Conservation (phyloP, 1,284 basidiomycete genomes). For the Ceratobasidium sp. region DNA sequence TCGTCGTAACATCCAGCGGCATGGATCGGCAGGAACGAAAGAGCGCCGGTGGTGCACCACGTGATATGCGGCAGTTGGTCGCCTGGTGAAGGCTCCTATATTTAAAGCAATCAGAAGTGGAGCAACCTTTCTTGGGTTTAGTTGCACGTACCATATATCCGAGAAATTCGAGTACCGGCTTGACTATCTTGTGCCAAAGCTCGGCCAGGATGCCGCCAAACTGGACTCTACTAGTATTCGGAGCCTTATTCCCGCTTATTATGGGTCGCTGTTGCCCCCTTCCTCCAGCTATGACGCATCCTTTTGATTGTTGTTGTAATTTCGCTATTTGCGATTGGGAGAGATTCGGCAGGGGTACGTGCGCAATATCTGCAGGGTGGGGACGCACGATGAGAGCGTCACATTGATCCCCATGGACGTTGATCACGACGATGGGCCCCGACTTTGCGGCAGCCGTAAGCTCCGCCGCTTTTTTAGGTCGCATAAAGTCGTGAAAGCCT, state of each 20-base stretch:
- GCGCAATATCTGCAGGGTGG: neutral
- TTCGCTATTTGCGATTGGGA: neutral
- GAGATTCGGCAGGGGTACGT: constrained; percentile 7
- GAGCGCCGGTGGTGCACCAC: constrained; percentile 18
- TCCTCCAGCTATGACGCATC: neutral
- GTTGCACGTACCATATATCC: constrained; percentile 4
- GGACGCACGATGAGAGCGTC: constrained; percentile 30
- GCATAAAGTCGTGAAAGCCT: constrained; percentile 24
- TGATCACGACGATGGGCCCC: constrained; percentile 9
- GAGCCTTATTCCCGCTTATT: too few relatives aligned
- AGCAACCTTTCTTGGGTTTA: neutral
- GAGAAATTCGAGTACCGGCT: constrained; percentile 8
- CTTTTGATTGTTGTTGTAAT: neutral
- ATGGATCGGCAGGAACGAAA: constrained; percentile 20
- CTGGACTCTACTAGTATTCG: neutral
- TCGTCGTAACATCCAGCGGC: constrained; percentile 25
- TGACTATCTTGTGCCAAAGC: constrained; percentile 24
- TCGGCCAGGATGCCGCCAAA: neutral
- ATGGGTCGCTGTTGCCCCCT: neutral
- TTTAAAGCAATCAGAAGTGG: neutral
- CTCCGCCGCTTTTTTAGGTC: constrained; percentile 1
- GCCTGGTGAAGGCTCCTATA: neutral
- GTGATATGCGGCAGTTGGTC: constrained; percentile 25
- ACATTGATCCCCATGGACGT: constrained; percentile 22
- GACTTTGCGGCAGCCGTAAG: neutral